phyloP scores from a whole-genome alignment of 2,329 filamentous ascomycete genomes.

The Cordyceps javanica region DNA sequence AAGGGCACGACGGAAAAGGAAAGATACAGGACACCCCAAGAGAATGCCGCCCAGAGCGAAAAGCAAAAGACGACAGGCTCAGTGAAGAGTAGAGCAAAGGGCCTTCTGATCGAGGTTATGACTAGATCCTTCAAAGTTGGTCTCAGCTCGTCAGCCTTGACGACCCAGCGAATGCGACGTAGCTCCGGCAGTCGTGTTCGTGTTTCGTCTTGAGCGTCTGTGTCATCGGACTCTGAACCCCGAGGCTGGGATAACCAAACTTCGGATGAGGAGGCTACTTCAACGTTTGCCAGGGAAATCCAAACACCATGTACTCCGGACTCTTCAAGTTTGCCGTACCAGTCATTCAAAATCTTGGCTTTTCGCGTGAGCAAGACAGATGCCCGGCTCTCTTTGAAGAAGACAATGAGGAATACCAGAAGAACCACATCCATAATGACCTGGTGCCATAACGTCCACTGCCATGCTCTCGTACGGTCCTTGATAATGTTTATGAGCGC shows the following conservation, averaged over 20 bases:
- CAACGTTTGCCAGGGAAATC: constrained; percentile 18
- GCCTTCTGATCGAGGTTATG: constrained; percentile 64
- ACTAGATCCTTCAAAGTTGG: constrained; percentile 64
- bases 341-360: constrained; percentile 66
- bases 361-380: constrained; percentile 74
- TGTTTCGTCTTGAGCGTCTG: neutral
- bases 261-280: neutral
- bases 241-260: neutral
- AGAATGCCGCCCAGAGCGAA: constrained; percentile 82
- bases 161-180: constrained; percentile 68
- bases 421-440: constrained; percentile 61
- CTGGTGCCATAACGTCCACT: constrained; percentile 88
- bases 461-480: constrained; percentile 49
- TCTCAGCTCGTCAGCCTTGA: constrained; percentile 71
- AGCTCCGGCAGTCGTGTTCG: constrained; percentile 8
- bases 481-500: constrained; percentile 59
- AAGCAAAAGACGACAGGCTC: constrained; percentile 82
- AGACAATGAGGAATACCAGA: constrained; percentile 52
- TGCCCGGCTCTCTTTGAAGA: constrained; percentile 78
- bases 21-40: constrained; percentile 83
- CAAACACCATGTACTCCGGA: constrained; percentile 50
- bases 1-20: constrained; percentile 76
- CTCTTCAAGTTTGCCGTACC: constrained; percentile 68
- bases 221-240: constrained; percentile 9
- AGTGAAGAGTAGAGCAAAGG: constrained; percentile 70